Evolutionary conservation across 495 filamentous ascomycete species (phyloP).

Genomic region (Aspergillus affinis): DNA sequence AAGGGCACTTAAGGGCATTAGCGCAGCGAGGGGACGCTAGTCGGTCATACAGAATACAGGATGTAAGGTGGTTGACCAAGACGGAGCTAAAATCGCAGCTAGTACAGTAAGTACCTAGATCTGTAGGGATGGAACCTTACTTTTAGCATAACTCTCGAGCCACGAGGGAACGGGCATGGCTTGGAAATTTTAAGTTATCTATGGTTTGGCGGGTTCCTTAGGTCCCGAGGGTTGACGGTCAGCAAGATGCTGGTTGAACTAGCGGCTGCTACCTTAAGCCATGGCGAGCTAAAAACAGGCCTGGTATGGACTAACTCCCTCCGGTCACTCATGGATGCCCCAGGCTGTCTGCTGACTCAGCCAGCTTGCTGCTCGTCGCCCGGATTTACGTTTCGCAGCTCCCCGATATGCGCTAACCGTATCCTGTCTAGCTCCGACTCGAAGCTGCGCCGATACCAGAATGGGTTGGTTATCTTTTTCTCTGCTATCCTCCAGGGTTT

Average conservation of each 20-base stretch:
- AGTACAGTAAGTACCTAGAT: conserved; percentile 5
- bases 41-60: conserved; percentile 6
- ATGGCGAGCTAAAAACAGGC: conserved; percentile 3
- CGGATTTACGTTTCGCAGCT: background rate
- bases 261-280: conserved; percentile 10
- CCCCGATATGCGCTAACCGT: background rate
- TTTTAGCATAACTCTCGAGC: conserved; percentile 2
- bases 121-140: conserved; percentile 15
- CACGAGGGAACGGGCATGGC: conserved; percentile 4
- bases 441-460: conserved; percentile 3
- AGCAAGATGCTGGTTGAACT: conserved; percentile 14
- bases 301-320: no score
- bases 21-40: conserved; percentile 5
- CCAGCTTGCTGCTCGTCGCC: background rate
- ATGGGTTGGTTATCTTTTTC: background rate
- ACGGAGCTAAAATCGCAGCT: conserved; percentile 6
- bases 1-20: background rate
- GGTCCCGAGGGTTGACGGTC: conserved; percentile 4
- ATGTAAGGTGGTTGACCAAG: conserved; percentile 1
- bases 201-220: conserved; percentile 17
- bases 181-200: conserved; percentile 19
- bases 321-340: no score
- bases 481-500: background rate
- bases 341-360: background rate
- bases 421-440: conserved; percentile 10